These are phyloP conservation scores for Sporisorium iseilematis-ciliati DNA, from an alignment of 1,284 basidiomycete species.

Conservation along the genomic window DNA sequence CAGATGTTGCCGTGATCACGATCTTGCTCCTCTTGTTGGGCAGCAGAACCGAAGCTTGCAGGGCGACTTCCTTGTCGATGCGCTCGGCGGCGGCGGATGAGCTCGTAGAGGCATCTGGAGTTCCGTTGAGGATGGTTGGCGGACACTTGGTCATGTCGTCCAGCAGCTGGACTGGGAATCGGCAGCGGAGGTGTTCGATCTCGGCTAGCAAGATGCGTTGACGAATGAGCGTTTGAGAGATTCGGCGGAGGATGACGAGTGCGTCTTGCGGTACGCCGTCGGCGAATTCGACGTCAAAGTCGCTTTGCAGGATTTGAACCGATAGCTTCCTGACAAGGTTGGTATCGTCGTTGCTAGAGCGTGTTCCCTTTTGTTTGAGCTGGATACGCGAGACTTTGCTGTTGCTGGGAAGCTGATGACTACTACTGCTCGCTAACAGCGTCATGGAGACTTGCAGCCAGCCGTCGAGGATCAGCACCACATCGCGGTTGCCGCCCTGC, in stretches of 20 bases:
- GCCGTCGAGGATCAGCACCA: slow-evolving; percentile 52
- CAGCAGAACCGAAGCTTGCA: slow-evolving; percentile 55
- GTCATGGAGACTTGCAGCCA: slow-evolving; percentile 55
- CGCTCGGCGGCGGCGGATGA: slow-evolving; percentile 15
- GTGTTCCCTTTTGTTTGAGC: slow-evolving; percentile 44
- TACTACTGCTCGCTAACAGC: slow-evolving; percentile 32
- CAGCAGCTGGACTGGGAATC: slow-evolving; percentile 51
- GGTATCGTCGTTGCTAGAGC: slow-evolving; percentile 34
- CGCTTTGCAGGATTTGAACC: slow-evolving; percentile 38
- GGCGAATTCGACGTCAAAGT: slow-evolving; percentile 47
- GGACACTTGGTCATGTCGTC: slow-evolving; percentile 22
- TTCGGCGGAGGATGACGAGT: slow-evolving; percentile 46
- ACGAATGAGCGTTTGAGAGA: slow-evolving; percentile 48
- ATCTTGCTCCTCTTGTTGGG: slow-evolving; percentile 49
- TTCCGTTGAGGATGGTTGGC: slow-evolving; percentile 17
- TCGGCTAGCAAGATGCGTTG: slow-evolving; percentile 51
- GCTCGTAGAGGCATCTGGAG: slow-evolving; percentile 27
- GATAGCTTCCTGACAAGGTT: slow-evolving; percentile 43
- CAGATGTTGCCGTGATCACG: slow-evolving; percentile 45
- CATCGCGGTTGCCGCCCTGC: slow-evolving; percentile 29
- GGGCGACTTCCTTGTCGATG: slow-evolving; percentile 26
- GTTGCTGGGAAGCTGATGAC: slow-evolving; percentile 33
- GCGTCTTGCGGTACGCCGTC: slow-evolving; percentile 38
- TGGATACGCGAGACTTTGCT: slow-evolving; percentile 49
- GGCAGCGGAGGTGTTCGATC: slow-evolving; percentile 53